Evolutionary conservation across 352 stramenopile genomes (phyloP), one percentile per base, ranked within the genome.

Genomic region (Globisporangium rhizosaccharum): DNA sequence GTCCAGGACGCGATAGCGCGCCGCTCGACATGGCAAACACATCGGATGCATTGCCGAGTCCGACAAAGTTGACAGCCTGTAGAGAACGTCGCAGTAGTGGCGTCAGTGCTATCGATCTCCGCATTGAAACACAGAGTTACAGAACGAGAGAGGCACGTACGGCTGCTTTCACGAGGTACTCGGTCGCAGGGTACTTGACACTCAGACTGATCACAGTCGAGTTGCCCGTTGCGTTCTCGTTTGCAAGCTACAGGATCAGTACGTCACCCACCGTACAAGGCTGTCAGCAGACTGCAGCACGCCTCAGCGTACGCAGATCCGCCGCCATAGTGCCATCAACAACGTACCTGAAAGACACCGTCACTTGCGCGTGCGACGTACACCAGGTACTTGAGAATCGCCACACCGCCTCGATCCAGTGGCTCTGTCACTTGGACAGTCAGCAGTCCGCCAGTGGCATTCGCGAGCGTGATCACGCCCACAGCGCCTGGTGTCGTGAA

Each of bases 371-470:
- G 17, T 15, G 47, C 51, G 20, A 59, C n/a, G 17, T 63, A 66
- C 11, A 72, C 60, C 2, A 65, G 18, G 30, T 79, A 89, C 10
- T 68, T 70, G 0, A 48, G 50, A 25, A 86, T 65, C n/a, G 64
- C n/a, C 7, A 67, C 48, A 9, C 76, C 79, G 25, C 79, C 79
- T 7, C 42, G 63, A 33, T 89, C 79, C 12, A 72, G 56, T 4
- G 79, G 73, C 0, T 65, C 25, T 0, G 23, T 25, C 1, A 89
- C 57, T 12, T 28, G 46, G 2, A 89, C 20, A 2, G 62, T 70
- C 6, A 89, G 52, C 36, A 85, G 55, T 3, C 79, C 79, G 3
- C 79, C 79, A 0, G 79, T 89, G 3, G 60, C 59, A 51, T 65
- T 61, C 1, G 71, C 2, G 2, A 83, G 56, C 4, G 30, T n/a